Percentiles rank a stretch among this genome's conserved stretches.
Evolutionary conservation across 116 monocot genomes (phyloP).

Genomic region (Posidonia oceanica): DNA sequence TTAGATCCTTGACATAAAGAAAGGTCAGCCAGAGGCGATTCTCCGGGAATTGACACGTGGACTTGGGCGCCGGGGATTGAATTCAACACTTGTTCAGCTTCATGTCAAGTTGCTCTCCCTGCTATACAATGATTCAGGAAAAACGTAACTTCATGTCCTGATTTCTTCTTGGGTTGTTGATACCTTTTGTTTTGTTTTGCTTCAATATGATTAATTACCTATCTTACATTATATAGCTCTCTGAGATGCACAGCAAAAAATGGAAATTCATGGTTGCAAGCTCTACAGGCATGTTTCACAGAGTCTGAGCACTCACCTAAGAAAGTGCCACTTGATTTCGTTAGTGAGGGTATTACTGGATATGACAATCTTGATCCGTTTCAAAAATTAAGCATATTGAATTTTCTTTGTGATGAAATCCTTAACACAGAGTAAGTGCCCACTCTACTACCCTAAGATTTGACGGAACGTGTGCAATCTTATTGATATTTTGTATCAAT

Average conservation of each 20-base stretch:
- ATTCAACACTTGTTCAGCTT: constrained; percentile 36
- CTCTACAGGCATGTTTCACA: constrained; percentile 31
- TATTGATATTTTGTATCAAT: neutral
- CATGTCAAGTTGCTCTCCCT: constrained; percentile 52
- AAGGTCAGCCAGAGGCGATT: constrained; percentile 18
- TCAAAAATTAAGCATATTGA: constrained; percentile 46
- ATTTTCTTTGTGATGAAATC: constrained; percentile 73
- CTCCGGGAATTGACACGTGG: constrained; percentile 16
- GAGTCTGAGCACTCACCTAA: constrained; percentile 24
- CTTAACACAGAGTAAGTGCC: constrained; percentile 53
- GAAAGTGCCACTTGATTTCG: constrained; percentile 27
- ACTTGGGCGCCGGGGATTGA: constrained; percentile 13
- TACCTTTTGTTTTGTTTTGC: too few relatives aligned
- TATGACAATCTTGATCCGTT: constrained; percentile 47
- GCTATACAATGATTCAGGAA: constrained; percentile 34
- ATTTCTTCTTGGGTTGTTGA: too few relatives aligned
- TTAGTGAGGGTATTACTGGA: constrained; percentile 18
- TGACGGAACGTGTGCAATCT: neutral
- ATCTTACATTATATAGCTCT: constrained; percentile 13
- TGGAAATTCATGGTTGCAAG: constrained; percentile 43
- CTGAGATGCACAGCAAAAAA: constrained; percentile 20
- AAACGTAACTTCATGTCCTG: constrained; percentile 16
- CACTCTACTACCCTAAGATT: neutral
- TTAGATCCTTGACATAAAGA: constrained; percentile 16
- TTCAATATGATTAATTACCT: neutral